Percentiles rank a stretch among this genome's conserved stretches.
These are phyloP conservation scores for Asparagopsis taxiformis DNA, from an alignment of 31 red algal species.

Conservation along the genomic window DNA sequence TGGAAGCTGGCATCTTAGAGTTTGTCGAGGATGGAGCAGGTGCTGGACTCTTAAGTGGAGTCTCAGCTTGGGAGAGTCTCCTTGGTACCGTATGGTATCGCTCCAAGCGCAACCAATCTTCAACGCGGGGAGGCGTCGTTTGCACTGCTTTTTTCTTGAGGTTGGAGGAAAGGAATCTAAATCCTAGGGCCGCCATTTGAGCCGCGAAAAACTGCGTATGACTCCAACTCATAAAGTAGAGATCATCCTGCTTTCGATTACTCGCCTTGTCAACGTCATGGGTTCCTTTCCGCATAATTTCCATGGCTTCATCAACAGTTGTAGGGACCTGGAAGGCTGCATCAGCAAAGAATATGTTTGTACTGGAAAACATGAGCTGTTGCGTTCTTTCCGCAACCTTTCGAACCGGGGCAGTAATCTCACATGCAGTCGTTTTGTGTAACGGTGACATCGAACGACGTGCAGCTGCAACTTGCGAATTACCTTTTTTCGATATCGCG, in stretches of 20 bases:
- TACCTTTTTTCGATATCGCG: neutral
- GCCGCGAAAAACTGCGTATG: constrained; percentile 67
- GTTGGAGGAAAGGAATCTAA: constrained; percentile 44
- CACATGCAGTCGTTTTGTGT: constrained; percentile 4
- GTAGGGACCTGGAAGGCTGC: constrained; percentile 45
- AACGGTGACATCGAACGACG: neutral
- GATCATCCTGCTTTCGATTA: constrained; percentile 5
- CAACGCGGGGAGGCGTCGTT: constrained; percentile 13
- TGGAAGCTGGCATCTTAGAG: neutral
- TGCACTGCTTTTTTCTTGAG: neutral
- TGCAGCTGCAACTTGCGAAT: neutral
- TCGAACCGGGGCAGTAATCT: constrained; percentile 42
- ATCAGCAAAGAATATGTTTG: constrained; percentile 31
- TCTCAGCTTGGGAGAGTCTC: neutral
- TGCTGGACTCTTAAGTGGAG: too few species aligned
- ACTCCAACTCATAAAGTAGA: constrained; percentile 54
- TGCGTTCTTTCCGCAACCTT: constrained; percentile 49
- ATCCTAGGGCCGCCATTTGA: constrained; percentile 61
- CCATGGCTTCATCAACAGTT: constrained; percentile 42
- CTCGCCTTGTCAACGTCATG: constrained; percentile 25
- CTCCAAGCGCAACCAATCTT: constrained; percentile 46
- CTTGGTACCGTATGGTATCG: constrained; percentile 2
- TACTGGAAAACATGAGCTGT: constrained; percentile 28
- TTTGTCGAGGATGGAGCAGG: too few species aligned
- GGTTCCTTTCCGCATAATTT: constrained; percentile 50